Evolutionary conservation across 2,329 filamentous ascomycete genomes (phyloP).

Genomic region (Neospermospora avenae): DNA sequence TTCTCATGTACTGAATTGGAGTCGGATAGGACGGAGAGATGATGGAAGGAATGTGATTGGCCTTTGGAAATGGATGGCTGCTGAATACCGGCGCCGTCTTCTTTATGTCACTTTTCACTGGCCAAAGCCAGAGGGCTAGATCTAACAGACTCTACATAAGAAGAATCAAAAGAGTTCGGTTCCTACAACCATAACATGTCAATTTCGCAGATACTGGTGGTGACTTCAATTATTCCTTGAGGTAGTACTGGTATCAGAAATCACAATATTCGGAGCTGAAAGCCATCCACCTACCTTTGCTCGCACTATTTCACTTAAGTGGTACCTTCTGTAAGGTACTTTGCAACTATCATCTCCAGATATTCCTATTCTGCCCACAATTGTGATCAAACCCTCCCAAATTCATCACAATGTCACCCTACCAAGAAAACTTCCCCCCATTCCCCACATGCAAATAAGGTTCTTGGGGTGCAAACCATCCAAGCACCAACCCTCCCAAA

Average conservation of each 20-base stretch:
- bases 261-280: too few relatives aligned
- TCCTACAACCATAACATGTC: background rate
- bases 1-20: background rate
- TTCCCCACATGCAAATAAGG: background rate
- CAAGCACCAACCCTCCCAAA: background rate
- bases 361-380: too few relatives aligned
- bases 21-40: conserved; percentile 4
- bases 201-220: background rate
- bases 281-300: background rate
- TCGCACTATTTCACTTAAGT: background rate
- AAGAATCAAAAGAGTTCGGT: conserved; percentile 5
- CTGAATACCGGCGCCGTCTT: background rate
- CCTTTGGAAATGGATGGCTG: background rate
- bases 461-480: background rate
- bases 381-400: too few relatives aligned
- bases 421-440: background rate
- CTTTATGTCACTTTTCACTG: conserved; percentile 9
- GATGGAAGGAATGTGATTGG: background rate
- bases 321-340: background rate
- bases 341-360: background rate
- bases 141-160: background rate
- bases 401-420: background rate
- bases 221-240: background rate
- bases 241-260: background rate
- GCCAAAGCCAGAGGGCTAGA: background rate